Base-by-base conservation (phyloP, 305 asterid genomes). In the Fraxinus sp. region DNA sequence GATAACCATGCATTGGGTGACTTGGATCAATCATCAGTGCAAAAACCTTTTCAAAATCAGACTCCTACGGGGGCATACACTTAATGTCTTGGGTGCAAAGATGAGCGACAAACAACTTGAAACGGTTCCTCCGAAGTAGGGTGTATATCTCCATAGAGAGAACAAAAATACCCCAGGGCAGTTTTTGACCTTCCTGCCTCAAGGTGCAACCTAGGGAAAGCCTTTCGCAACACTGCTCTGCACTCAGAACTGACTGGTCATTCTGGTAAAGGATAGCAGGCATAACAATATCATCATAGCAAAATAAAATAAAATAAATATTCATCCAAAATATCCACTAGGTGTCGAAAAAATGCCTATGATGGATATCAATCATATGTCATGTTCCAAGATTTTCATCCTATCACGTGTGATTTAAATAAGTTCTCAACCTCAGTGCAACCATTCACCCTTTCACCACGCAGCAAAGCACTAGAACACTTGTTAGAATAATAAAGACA, bases 261-360 rank as follows among this genome's bases (percentile, higher is more conserved):
- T 55, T 8, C 55, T 9, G 35, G n/a, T 8, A 52, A 18, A 78
- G 55, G 81, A 59, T 22, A 11, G 46, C 7, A 74, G 39, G 22
- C 41, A n/a, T 13, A 33, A 70, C 49, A 52, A 71, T 64, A 35
- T 46, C 35, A 57, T 43, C 41, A 62, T 22, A 32, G 36, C 26
- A 80, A 68, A 33, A 79, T 57, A 55, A 16, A 57, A 57, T 75
- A n/a, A 77, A 52, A 52, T 3, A 49, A 41, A 46, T 11, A 78
- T 26, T 78, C 28, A 73, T 24, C 2, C 59, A n/a, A 86, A 82
- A 41, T 70, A 81, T 43, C 85, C 83, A 24, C 73, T 66, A 77
- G 26, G 59, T 76, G 49, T 32, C 26, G 77, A n/a, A 33, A 70
- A 33, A 32, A 72, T 72, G 26, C 77, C 5, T 72, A 72, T 11